Evolutionary conservation across 306 rosid species (phyloP).

Genomic region (Lathyrus tuberosus): DNA sequence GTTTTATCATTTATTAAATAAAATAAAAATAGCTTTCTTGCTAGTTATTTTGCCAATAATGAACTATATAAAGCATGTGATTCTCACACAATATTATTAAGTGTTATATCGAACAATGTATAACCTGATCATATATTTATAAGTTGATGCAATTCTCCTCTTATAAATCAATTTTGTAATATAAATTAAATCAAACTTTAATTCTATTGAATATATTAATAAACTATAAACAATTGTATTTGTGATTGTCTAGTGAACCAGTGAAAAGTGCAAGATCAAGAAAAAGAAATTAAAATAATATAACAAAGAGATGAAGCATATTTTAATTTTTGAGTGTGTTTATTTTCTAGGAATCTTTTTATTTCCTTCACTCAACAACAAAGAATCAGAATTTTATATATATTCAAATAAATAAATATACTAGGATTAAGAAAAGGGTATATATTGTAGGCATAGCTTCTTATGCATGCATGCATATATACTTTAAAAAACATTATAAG

Average conservation of each 20-base stretch:
- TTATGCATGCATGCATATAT: slow-evolving; percentile 20
- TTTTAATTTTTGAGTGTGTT: background rate
- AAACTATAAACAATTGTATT: background rate
- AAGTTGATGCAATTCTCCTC: no score
- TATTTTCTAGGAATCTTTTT: slow-evolving; percentile 16
- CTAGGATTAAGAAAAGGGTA: background rate
- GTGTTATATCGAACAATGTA: no score
- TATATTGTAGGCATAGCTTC: background rate
- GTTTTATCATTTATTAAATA: no score
- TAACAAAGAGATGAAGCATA: background rate
- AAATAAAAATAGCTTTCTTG: no score
- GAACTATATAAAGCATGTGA: no score
- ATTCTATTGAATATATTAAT: no score
- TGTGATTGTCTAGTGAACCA: background rate
- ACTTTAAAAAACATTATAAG: background rate
- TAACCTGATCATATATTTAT: no score
- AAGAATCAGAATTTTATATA: slow-evolving; percentile 7
- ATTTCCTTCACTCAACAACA: background rate
- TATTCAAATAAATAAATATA: background rate
- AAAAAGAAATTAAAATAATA: background rate
- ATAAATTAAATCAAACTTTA: no score
- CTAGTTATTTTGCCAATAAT: no score
- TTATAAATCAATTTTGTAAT: no score
- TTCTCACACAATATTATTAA: no score
- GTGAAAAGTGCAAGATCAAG: background rate